Base-by-base conservation (phyloP, 2,329 filamentous ascomycete genomes). In the Daldinia sp. region DNA sequence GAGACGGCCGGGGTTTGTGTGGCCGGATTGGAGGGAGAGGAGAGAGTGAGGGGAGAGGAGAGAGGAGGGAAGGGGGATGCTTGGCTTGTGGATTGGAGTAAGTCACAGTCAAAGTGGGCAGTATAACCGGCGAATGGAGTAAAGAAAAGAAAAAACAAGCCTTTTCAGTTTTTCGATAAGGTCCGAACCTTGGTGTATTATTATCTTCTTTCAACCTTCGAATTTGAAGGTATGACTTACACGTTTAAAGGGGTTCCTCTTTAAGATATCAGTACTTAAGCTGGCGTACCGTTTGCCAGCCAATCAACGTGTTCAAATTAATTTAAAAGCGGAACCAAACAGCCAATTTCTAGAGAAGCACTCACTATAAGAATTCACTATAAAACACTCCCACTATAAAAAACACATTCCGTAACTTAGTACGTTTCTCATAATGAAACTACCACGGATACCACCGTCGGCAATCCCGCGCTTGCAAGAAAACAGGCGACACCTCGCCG, bases 401-500 rank as follows among this genome's bases (percentile, higher is more conserved):
- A 42, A 42, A 42, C 39, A 18, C 39, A 42, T 46, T 44, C 41
- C 9, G 9, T 20, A 15, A 20, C 10, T 48, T 20, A 48, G 2
- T 35, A 9, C 33, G 7, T 9, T 35, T 9, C 26, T n/a, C 4
- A 28, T 23, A 20, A 23, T 48, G 2, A 50, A 65, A 66, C 90
- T 90, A 89, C 89, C 91, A 71, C 89, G 90, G 71, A 82, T 92
- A 56, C 79, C 84, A n/a, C 88, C 86, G 44, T 81, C 82, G 37
- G 81, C 91, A 54, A 78, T 91, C 67, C 83, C 84, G 70, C 82
- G 80, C 73, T 90, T 90, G 65, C 81, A 80, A 69, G 77, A 78
- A 7, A 82, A 86, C 72, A 88, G 88, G 18, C 82, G 86, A 1
- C 80, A 89, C 56, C 82, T 92, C 4, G 83, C 88, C 6, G 77